These are phyloP conservation scores for Talaromyces atroroseus DNA, from an alignment of 2,329 filamentous ascomycete species.

Conservation along the genomic window DNA sequence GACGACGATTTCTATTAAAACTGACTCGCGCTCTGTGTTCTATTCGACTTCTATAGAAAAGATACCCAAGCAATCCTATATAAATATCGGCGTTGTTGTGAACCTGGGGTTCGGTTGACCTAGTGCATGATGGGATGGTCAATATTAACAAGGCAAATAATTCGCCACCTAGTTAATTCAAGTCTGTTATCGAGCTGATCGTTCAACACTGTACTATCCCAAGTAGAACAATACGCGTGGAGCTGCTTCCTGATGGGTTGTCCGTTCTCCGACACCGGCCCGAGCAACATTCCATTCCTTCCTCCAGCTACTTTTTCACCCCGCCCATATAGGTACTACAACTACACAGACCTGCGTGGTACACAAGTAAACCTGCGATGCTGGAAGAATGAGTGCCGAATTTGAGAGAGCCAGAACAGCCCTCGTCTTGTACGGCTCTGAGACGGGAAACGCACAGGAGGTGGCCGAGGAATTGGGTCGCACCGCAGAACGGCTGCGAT, in stretches of 20 bases:
- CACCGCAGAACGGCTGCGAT: conserved; percentile 70
- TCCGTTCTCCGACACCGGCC: conserved; percentile 8
- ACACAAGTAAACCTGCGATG: background rate
- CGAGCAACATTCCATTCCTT: background rate
- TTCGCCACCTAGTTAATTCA: background rate
- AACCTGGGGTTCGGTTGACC: background rate
- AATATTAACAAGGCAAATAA: background rate
- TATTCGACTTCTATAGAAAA: background rate
- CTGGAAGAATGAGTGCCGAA: conserved; percentile 22
- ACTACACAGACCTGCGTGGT: background rate
- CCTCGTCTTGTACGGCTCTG: conserved; percentile 84
- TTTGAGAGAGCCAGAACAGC: conserved; percentile 38
- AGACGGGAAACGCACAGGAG: conserved; percentile 92
- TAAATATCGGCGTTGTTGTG: background rate
- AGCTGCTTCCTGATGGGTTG: background rate
- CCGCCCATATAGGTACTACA: background rate
- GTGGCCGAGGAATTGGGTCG: conserved; percentile 78
- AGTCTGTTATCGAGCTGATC: background rate
- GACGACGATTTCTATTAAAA: conserved; percentile 39
- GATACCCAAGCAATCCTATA: conserved; percentile 11
- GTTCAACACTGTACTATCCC: background rate
- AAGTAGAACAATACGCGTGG: too few relatives aligned
- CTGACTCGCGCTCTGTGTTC: conserved; percentile 25
- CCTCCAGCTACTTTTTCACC: background rate
- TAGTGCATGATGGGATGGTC: background rate